A percentile compares a stretch with the other conserved stretches of the same genome.
Conservation (phyloP, 2,329 filamentous ascomycete genomes). For the Moelleriella libera region DNA sequence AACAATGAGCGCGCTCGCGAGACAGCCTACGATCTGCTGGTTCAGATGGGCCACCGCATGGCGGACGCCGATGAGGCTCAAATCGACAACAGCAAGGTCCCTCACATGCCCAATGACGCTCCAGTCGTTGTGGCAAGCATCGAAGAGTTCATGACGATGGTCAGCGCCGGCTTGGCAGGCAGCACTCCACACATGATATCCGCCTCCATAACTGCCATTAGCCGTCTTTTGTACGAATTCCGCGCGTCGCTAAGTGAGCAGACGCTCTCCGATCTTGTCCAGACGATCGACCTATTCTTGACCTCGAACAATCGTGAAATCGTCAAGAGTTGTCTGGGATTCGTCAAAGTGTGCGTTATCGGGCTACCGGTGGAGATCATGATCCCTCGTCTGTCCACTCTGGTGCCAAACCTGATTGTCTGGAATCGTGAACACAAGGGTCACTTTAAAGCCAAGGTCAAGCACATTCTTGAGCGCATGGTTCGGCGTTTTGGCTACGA, state of each 20-base stretch:
- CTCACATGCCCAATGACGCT: slow-evolving; percentile 73
- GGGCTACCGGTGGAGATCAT: slow-evolving; percentile 69
- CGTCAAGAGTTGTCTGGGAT: slow-evolving; percentile 84
- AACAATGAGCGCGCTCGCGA: slow-evolving; percentile 90
- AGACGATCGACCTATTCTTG: slow-evolving; percentile 91
- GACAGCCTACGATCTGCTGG: slow-evolving; percentile 77
- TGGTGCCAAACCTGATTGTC: slow-evolving; percentile 82
- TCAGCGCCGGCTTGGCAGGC: slow-evolving; percentile 85
- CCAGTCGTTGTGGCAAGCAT: slow-evolving; percentile 66
- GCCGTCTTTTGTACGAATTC: slow-evolving; percentile 88
- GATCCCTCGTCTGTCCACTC: slow-evolving; percentile 56
- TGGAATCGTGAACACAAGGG: slow-evolving; percentile 99
- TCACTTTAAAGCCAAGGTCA: slow-evolving; percentile 92
- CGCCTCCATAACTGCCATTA: slow-evolving; percentile 88
- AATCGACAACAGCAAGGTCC: slow-evolving; percentile 76
- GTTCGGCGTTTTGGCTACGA: slow-evolving; percentile 82
- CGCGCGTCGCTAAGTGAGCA: slow-evolving; percentile 52
- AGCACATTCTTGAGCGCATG: slow-evolving; percentile 93
- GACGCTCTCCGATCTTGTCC: slow-evolving; percentile 70
- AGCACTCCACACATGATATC: slow-evolving; percentile 95
- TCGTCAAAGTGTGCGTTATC: slow-evolving; percentile 91
- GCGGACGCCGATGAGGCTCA: slow-evolving; percentile 46
- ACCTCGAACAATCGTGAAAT: slow-evolving; percentile 96
- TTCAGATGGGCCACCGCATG: slow-evolving; percentile 79
- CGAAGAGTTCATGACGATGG: slow-evolving; percentile 97